These are phyloP conservation scores for Porogramme epimiltina DNA, from an alignment of 1,284 basidiomycete species.

Conservation along the genomic window DNA sequence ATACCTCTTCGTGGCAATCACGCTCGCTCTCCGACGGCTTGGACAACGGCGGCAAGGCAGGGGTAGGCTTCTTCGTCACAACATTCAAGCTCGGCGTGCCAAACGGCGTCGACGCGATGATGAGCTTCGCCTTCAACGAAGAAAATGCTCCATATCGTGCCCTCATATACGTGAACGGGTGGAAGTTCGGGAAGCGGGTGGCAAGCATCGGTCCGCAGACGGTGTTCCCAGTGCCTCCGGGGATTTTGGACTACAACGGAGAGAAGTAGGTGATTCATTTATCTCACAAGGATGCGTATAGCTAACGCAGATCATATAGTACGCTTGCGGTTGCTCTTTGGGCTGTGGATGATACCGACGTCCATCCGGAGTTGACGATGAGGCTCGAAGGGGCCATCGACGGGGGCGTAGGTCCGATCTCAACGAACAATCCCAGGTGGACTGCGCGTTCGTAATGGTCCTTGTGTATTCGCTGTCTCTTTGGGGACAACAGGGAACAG, in stretches of 20 bases:
- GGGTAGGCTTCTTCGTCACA: slow-evolving; percentile 80
- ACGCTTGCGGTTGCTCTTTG: not conserved
- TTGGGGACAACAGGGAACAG: too few relatives aligned
- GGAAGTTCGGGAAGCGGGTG: slow-evolving; percentile 78
- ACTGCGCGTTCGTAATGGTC: slow-evolving; percentile 29
- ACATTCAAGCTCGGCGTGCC: slow-evolving; percentile 66
- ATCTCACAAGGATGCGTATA: not conserved
- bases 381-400: slow-evolving; percentile 59
- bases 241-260: slow-evolving; percentile 72
- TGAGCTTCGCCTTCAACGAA: slow-evolving; percentile 68
- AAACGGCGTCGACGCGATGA: slow-evolving; percentile 55
- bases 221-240: slow-evolving; percentile 75
- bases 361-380: slow-evolving; percentile 55
- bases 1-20: slow-evolving; percentile 52
- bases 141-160: slow-evolving; percentile 59
- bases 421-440: slow-evolving; percentile 62
- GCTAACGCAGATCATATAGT: not conserved
- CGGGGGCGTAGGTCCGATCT: slow-evolving; percentile 61
- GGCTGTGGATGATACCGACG: slow-evolving; percentile 48
- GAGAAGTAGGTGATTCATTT: slow-evolving; percentile 55
- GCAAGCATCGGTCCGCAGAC: slow-evolving; percentile 58
- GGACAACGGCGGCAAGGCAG: slow-evolving; percentile 56
- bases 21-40: slow-evolving; percentile 61
- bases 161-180: slow-evolving; percentile 78
- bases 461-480: too few relatives aligned